phyloP scores from a whole-genome alignment of 1,284 basidiomycete species.

The Pseudozyma sp. region DNA sequence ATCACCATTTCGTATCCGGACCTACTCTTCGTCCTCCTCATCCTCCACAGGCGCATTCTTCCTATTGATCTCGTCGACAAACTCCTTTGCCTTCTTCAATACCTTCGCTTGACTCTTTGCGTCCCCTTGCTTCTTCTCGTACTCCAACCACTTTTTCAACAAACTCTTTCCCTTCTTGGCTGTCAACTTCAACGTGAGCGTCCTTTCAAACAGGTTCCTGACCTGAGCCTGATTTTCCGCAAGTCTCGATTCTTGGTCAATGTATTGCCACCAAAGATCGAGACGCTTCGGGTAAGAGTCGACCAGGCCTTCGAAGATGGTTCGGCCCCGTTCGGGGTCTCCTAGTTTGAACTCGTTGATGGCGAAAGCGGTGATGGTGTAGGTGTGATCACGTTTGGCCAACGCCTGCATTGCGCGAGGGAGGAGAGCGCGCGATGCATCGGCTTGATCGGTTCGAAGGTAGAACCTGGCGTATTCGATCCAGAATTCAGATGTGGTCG shows the following conservation, averaged over 20 bases:
- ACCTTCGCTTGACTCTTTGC: conserved; percentile 83
- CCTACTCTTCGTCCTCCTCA: conserved; percentile 31
- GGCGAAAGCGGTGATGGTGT: conserved; percentile 93
- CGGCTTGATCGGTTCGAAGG: conserved; percentile 78
- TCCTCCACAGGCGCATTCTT: conserved; percentile 31
- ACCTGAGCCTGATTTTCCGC: conserved; percentile 30
- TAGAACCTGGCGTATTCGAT: conserved; percentile 83
- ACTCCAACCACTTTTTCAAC: conserved; percentile 89
- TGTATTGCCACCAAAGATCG: conserved; percentile 96
- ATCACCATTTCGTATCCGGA: background rate
- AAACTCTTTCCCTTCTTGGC: conserved; percentile 91
- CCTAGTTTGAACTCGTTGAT: conserved; percentile 94
- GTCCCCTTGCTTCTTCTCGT: conserved; percentile 88
- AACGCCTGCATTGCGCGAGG: conserved; percentile 89
- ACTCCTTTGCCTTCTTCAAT: conserved; percentile 87
- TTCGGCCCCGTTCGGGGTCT: conserved; percentile 92
- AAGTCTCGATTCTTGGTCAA: conserved; percentile 86
- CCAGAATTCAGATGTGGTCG: conserved; percentile 91
- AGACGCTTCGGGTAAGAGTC: conserved; percentile 93
- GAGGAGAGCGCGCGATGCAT: conserved; percentile 86
- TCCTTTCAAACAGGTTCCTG: conserved; percentile 83
- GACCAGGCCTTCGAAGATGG: conserved; percentile 95
- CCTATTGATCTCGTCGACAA: conserved; percentile 55
- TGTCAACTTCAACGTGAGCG: conserved; percentile 85
- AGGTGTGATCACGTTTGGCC: conserved; percentile 94